Evolutionary conservation across 1,139 yeast species (phyloP).

Genomic region (Hyphopichia khmerensis): DNA sequence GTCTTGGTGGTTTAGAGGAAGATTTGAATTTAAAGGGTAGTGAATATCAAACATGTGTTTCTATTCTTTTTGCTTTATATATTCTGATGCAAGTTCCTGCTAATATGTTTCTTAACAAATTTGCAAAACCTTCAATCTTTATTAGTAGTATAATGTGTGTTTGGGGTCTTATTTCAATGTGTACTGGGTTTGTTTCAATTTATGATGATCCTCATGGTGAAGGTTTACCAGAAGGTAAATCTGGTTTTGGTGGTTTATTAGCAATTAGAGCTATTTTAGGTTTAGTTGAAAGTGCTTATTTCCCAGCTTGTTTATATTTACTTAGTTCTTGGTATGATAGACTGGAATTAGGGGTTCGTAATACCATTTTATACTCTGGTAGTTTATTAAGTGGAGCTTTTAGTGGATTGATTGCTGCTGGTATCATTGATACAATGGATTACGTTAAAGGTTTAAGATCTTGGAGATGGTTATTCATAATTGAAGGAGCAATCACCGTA

Average conservation of each 20-base stretch:
- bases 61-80: constrained; percentile 62
- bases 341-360: constrained; percentile 50
- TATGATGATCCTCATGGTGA: constrained; percentile 7
- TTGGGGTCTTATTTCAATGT: constrained; percentile 55
- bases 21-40: constrained; percentile 49
- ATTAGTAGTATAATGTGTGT: constrained; percentile 49
- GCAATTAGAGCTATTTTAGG: constrained; percentile 55
- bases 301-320: constrained; percentile 51
- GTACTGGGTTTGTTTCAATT: constrained; percentile 29
- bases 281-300: constrained; percentile 57
- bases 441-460: constrained; percentile 41
- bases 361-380: constrained; percentile 60
- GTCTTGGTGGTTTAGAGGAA: constrained; percentile 54
- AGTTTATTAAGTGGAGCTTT: constrained; percentile 79
- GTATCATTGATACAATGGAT: constrained; percentile 41
- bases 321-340: constrained; percentile 51
- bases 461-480: constrained; percentile 75
- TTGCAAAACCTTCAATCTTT: constrained; percentile 52
- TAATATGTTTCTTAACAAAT: constrained; percentile 45
- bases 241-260: constrained; percentile 41
- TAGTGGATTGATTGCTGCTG: constrained; percentile 66
- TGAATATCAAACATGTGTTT: constrained; percentile 55
- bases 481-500: constrained; percentile 72
- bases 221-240: constrained; percentile 8
- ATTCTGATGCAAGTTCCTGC: constrained; percentile 61